Evolutionary conservation across 169 alveolate genomes (phyloP).

Genomic region (Plasmodium chabaudi): DNA sequence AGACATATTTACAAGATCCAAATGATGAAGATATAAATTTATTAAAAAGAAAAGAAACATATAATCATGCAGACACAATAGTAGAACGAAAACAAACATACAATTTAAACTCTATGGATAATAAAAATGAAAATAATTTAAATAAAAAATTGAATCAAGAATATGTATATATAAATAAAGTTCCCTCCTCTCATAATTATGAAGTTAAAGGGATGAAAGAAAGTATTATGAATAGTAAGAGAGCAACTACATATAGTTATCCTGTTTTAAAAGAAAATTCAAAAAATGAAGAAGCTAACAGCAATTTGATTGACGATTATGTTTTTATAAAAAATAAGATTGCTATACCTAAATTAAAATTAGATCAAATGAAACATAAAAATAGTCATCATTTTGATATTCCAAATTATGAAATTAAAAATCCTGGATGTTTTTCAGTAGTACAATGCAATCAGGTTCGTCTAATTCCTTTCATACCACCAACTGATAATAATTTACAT

Average conservation of each 20-base stretch:
- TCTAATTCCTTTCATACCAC: no score
- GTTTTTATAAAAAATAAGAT: slow-evolving; percentile 3
- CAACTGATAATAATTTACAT: no score
- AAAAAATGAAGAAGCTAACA: no score
- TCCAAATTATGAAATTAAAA: slow-evolving; percentile 3
- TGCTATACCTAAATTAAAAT: slow-evolving; percentile 9
- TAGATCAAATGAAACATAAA: slow-evolving; percentile 7
- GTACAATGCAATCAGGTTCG: slow-evolving; percentile 6
- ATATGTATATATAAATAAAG: no score
- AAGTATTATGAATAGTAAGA: slow-evolving; percentile 1
- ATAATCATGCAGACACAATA: no score
- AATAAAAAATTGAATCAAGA: no score
- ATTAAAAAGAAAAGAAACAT: no score
- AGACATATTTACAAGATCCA: no score
- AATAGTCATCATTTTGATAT: background rate
- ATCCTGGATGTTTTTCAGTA: slow-evolving; percentile 3
- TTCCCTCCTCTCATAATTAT: background rate
- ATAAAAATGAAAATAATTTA: no score
- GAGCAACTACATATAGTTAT: slow-evolving; percentile 14
- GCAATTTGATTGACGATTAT: background rate
- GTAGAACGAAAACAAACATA: no score
- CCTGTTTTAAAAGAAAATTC: background rate
- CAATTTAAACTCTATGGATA: no score
- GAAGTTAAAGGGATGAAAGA: background rate
- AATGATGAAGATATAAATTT: no score